Evolutionary conservation across 805 yeast genomes (phyloP), one percentile per base, ranked within the genome.

Genomic region (Ogataea neopini): DNA sequence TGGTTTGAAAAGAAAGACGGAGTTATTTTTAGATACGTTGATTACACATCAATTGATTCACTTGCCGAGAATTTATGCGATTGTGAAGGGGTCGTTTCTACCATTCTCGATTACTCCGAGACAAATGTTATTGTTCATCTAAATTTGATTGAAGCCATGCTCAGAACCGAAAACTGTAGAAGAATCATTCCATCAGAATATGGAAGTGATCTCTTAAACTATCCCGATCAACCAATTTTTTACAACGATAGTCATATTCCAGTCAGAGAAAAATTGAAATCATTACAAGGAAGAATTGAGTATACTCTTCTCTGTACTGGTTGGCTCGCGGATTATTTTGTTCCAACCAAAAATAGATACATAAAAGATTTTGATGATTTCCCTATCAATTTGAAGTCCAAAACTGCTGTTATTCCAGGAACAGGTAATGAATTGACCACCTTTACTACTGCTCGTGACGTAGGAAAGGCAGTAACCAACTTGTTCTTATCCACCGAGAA

Each of bases 181-280:
- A 13, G 40, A 15, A 23, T 37, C 40, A 37, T 37, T 14, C 40
- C 40, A 3, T 37, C 40, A 9, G 40, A 37, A n/a, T 37, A 37
- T 13, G 30, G 14, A 9, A 23, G 40, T n/a, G 40, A 37, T 13
- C 40, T 37, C 6, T 15, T 37, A 19, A 37, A 37, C 30, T 37
- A 37, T 25, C 40, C 40, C 2, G 40, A 37, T 23, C 40, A 37
- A 19, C 40, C 40, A 8, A 18, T 22, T n/a, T 37, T 37, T 13
- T 37, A 37, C 40, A 37, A 37, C 40, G 40, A 37, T 10, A 37
- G 40, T 15, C 40, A 37, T 15, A 14, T 23, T 3, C 40, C 40
- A 14, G 25, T 37, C 20, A 23, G 40, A 15, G 40, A 37, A 13
- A 37, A 23, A 14, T 23, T 37, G 19, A 25, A 23, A 8, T 37